Evolutionary conservation across 2,329 filamentous ascomycete species (phyloP).

Genomic region (Diaporthe aspalathi): DNA sequence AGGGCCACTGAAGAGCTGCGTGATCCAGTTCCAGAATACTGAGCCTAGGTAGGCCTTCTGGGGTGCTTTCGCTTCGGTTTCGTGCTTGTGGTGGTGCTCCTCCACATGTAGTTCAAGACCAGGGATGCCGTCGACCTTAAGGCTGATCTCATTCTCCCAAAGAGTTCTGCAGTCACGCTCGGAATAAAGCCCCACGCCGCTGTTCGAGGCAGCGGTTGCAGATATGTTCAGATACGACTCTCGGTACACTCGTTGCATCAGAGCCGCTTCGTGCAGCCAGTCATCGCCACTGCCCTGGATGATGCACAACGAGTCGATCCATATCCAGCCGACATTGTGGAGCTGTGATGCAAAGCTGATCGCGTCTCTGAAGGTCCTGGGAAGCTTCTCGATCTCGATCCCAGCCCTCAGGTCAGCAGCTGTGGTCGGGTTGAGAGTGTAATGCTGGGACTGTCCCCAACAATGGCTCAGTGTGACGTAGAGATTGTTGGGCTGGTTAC

Average conservation of each 20-base stretch:
- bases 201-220: conserved; percentile 36
- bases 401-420: not conserved
- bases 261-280: conserved; percentile 39
- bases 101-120: no score
- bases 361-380: conserved; percentile 6
- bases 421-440: not conserved
- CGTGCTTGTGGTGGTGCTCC: no score
- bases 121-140: conserved; percentile 1
- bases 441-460: not conserved
- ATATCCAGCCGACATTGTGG: conserved; percentile 26
- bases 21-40: no score
- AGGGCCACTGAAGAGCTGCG: no score
- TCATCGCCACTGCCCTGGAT: conserved; percentile 30
- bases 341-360: not conserved
- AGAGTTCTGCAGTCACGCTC: not conserved
- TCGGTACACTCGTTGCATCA: conserved; percentile 41
- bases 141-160: not conserved
- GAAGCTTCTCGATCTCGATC: not conserved
- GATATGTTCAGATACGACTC: conserved; percentile 42
- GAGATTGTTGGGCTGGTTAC: no score
- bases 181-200: conserved; percentile 25
- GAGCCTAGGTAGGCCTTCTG: no score
- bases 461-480: conserved; percentile 30
- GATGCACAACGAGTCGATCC: conserved; percentile 36
- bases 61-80: no score